These are phyloP conservation scores for Leccinellum albellum DNA, from an alignment of 768 basidiomycete genomes.

Conservation along the genomic window DNA sequence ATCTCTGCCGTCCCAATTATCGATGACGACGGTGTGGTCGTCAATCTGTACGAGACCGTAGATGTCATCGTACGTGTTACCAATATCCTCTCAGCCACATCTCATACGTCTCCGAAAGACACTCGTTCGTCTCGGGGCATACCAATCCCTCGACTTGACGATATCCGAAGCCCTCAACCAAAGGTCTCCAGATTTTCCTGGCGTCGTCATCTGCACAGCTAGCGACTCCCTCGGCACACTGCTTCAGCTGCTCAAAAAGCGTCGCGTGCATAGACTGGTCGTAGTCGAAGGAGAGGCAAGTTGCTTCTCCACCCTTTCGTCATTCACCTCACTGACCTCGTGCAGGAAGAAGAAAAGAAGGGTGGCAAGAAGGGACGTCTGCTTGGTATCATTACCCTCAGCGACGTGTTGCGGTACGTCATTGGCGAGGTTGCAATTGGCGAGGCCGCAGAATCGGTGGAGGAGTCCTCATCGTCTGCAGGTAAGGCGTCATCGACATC, in stretches of 20 bases:
- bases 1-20: conserved; percentile 98
- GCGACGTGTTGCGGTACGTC: conserved; percentile 82
- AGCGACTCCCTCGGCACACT: conserved; percentile 89
- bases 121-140: conserved; percentile 88
- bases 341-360: conserved; percentile 72
- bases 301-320: neutral
- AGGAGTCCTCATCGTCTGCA: conserved; percentile 19
- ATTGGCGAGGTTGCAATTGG: conserved; percentile 61
- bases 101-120: conserved; percentile 50
- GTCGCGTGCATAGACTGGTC: conserved; percentile 90
- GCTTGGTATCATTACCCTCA: conserved; percentile 82
- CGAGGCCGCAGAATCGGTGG: conserved; percentile 38
- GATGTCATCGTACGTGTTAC: conserved; percentile 79
- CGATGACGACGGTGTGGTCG: conserved; percentile 86
- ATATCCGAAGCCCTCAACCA: conserved; percentile 90
- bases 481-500: conserved; percentile 11
- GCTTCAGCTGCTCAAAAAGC: conserved; percentile 86
- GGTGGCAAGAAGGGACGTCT: conserved; percentile 83
- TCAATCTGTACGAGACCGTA: conserved; percentile 97
- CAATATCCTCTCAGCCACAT: neutral
- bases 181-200: conserved; percentile 92
- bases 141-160: conserved; percentile 93
- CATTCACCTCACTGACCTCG: neutral
- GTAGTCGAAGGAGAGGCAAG: conserved; percentile 89
- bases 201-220: conserved; percentile 93